A percentile compares a stretch with the other conserved stretches of the same genome.
These are phyloP conservation scores for Chloranthus sessilifolius DNA, from an alignment of 164 flowering plant species.

Conservation along the genomic window DNA sequence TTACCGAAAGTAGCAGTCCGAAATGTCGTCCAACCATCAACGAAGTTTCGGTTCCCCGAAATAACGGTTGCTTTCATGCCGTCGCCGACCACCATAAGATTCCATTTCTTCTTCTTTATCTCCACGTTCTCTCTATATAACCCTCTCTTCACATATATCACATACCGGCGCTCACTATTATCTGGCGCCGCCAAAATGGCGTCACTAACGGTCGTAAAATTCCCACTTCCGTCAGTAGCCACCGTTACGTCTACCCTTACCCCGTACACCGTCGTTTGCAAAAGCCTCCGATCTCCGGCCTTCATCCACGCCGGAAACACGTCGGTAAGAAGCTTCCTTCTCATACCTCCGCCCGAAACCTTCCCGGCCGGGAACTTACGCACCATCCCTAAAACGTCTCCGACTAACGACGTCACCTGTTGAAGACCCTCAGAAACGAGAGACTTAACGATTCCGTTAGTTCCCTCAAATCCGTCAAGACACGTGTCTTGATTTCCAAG, in stretches of 20 bases:
- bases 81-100: slow-evolving; percentile 49
- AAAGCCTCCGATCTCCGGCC: slow-evolving; percentile 37
- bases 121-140: slow-evolving; percentile 49
- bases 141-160: slow-evolving; percentile 47
- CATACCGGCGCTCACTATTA: slow-evolving; percentile 29
- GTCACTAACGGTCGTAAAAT: slow-evolving; percentile 44
- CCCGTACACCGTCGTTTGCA: slow-evolving; percentile 25
- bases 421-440: slow-evolving; percentile 39
- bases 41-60: slow-evolving; percentile 33
- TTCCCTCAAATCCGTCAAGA: slow-evolving; percentile 74
- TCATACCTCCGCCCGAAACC: not conserved
- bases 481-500: slow-evolving; percentile 76
- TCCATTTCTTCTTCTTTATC: slow-evolving; percentile 48
- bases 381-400: slow-evolving; percentile 40
- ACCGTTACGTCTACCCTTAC: slow-evolving; percentile 43
- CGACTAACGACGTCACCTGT: slow-evolving; percentile 31
- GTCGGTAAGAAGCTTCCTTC: not conserved
- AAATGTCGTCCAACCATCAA: slow-evolving; percentile 55
- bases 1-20: slow-evolving; percentile 59
- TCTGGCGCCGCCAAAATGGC: slow-evolving; percentile 70
- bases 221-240: slow-evolving; percentile 70
- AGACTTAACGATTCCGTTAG: slow-evolving; percentile 36
- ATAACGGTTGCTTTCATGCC: slow-evolving; percentile 43
- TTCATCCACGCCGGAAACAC: slow-evolving; percentile 59
- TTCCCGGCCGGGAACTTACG: not conserved